phyloP scores from a whole-genome alignment of 1,284 basidiomycete species.

The Athelia sp. region DNA sequence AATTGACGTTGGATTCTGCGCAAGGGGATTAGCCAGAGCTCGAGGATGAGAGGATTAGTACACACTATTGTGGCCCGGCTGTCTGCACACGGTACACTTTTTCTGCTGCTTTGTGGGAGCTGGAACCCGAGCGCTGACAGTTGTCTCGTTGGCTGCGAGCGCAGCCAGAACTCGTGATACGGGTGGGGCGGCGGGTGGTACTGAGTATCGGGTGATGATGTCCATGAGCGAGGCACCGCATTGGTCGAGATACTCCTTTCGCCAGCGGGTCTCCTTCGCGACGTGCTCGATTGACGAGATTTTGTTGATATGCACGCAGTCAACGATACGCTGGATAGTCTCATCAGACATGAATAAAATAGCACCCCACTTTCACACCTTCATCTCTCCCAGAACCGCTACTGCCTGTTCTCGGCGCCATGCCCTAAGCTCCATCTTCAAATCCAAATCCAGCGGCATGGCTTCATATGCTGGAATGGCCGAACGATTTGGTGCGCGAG shows the following conservation, averaged over 20 bases:
- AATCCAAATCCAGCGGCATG: neutral
- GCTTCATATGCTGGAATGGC: neutral
- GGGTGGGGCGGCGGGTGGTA: slow-evolving; percentile 4
- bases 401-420: slow-evolving; percentile 5
- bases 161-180: too few species aligned
- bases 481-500: slow-evolving; percentile 1
- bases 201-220: neutral
- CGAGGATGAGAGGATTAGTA: too few species aligned
- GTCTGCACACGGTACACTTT: too few species aligned
- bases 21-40: too few species aligned
- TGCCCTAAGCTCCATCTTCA: slow-evolving; percentile 3
- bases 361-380: slow-evolving; percentile 5
- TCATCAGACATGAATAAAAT: slow-evolving; percentile 7
- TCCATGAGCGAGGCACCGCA: too few species aligned
- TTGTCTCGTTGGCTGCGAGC: too few species aligned
- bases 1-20: too few species aligned
- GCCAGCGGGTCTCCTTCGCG: slow-evolving; percentile 3
- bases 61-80: too few species aligned
- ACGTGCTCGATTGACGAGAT: slow-evolving; percentile 7
- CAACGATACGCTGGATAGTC: slow-evolving; percentile 10
- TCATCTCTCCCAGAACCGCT: slow-evolving; percentile 3
- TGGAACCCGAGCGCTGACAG: too few species aligned
- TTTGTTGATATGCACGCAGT: slow-evolving; percentile 10
- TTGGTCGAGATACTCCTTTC: too few species aligned
- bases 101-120: too few species aligned